Evolutionary conservation across 768 basidiomycete species (phyloP), one percentile per base, ranked within the genome.

Genomic region (Pseudohyphozyma bogoriensis): DNA sequence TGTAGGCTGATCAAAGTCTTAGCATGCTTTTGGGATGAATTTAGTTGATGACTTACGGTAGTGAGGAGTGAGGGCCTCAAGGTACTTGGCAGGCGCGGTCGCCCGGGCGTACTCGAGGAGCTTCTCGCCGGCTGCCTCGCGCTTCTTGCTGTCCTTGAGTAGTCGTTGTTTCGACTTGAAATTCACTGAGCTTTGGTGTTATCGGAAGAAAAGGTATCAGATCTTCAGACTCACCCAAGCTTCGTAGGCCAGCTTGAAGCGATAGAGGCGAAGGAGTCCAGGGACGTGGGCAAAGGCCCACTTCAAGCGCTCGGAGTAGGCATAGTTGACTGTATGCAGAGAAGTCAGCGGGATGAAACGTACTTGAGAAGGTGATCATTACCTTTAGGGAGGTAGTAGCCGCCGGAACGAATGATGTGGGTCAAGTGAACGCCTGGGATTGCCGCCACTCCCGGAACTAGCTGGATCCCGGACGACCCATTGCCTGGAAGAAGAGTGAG

Each of bases 401-500:
- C 50, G 16, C 50, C 50, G 35, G 22, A n/a, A 11, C 50, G 32
- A 5, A 51, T 36, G 35, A 65, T 81, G 68, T 85, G 81, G 58
- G 80, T 73, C 36, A 75, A 60, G 29, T 68, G 11, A 36, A 66
- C 63, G 8, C 70, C 63, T 0, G 68, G 61, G 28, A 72, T 64
- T 11, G 64, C 36, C 3, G 62, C 51, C 11, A 75, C 63, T 15
- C 57, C 36, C 4, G 73, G 73, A 0, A 74, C 55, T 53, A 73
- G 60, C 69, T 85, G 83, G 7, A 83, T 81, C 78, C 78, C 82
- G 46, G 80, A 81, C 63, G 79, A 82, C 6, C 82, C 83, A 67
- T 83, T 83, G 40, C 83, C 40, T 42, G 37, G 10, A 10, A 37
- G 37, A 10, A 37, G 37, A 37, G n/a, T n/a, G 37, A 37, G 37